Percentiles rank a stretch among this genome's conserved stretches.
phyloP scores from a whole-genome alignment of 2,329 filamentous ascomycete species.

The Leptographium galeiforme region DNA sequence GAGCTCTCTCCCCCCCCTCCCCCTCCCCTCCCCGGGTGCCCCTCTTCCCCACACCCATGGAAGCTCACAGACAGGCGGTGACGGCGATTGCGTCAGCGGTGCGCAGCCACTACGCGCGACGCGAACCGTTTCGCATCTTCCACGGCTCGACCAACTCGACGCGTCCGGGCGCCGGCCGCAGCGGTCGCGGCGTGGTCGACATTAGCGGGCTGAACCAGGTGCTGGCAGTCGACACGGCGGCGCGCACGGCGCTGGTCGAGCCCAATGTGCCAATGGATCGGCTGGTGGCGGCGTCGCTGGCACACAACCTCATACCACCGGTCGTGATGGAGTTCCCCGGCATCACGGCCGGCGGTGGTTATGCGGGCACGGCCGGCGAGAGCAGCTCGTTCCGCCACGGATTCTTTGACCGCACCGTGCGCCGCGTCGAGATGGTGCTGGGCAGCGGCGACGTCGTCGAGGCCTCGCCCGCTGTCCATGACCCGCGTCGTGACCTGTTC shows the following conservation, averaged over 20 bases:
- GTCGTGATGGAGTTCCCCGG: conserved; percentile 68
- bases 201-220: conserved; percentile 52
- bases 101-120: conserved; percentile 31
- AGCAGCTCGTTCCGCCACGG: conserved; percentile 57
- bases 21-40: not conserved
- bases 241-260: conserved; percentile 52
- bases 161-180: conserved; percentile 27
- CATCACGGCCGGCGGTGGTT: conserved; percentile 61
- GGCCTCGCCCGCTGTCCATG: conserved; percentile 19
- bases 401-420: conserved; percentile 55
- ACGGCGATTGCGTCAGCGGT: conserved; percentile 32
- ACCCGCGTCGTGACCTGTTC: conserved; percentile 44
- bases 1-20: not conserved
- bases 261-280: conserved; percentile 65
- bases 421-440: conserved; percentile 54
- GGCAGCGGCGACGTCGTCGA: conserved; percentile 50
- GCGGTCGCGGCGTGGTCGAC: conserved; percentile 32
- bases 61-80: conserved; percentile 36
- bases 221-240: conserved; percentile 42
- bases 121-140: conserved; percentile 56
- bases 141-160: conserved; percentile 71
- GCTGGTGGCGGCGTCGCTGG: conserved; percentile 51
- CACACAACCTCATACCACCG: conserved; percentile 52
- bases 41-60: conserved; percentile 19
- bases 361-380: conserved; percentile 58